Conservation (phyloP, 495 filamentous ascomycete species). For the Annulohypoxylon maeteangense region DNA sequence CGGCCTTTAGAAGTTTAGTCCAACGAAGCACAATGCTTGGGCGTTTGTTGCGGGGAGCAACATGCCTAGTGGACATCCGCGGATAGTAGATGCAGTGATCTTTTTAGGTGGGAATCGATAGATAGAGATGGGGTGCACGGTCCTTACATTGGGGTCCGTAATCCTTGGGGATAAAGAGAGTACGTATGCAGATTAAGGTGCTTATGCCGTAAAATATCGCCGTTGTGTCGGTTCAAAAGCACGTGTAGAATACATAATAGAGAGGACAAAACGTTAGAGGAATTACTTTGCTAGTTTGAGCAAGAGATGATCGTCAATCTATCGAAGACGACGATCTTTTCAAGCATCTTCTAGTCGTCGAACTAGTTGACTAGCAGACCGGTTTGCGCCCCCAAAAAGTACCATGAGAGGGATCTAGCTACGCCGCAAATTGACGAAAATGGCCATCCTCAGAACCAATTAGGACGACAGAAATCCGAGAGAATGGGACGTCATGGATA, state of each 20-base stretch:
- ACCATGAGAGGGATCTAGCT: constrained; percentile 11
- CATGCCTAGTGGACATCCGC: background rate
- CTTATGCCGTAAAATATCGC: constrained; percentile 6
- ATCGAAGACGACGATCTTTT: constrained; percentile 14
- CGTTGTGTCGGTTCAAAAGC: background rate
- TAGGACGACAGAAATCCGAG: constrained; percentile 5
- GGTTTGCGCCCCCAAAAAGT: background rate
- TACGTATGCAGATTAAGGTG: too few relatives aligned
- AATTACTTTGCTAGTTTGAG: constrained; percentile 3
- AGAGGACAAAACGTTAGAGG: background rate
- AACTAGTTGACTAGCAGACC: background rate
- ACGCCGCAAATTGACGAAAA: constrained; percentile 27
- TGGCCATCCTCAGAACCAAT: constrained; percentile 7
- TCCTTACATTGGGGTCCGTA: constrained; percentile 1
- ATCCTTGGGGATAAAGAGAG: background rate
- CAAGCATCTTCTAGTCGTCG: background rate
- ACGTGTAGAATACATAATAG: constrained; percentile 27
- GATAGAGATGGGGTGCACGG: background rate
- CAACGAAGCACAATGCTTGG: constrained; percentile 1
- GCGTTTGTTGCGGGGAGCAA: constrained; percentile 15
- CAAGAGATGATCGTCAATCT: constrained; percentile 13
- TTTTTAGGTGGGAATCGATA: constrained; percentile 21
- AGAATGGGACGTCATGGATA: constrained; percentile 3
- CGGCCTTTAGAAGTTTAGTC: constrained; percentile 24
- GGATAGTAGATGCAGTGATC: constrained; percentile 20